Conservation (phyloP, 768 basidiomycete genomes). For the Trichaptum fuscoviolaceum region DNA sequence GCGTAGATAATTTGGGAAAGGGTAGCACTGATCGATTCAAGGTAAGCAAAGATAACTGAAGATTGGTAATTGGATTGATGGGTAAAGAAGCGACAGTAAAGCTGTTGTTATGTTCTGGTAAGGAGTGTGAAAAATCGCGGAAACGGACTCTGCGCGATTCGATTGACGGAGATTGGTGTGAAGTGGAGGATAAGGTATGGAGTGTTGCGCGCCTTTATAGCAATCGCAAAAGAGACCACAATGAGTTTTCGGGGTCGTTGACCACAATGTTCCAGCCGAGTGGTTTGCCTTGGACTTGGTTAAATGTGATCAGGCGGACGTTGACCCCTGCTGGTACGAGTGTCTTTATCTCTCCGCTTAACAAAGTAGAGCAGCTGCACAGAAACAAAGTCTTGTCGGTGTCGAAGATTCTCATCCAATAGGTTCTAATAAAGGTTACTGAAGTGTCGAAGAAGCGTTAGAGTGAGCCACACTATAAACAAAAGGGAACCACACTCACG, state of each 20-base stretch:
- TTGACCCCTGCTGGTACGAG: no score
- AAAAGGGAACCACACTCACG: neutral
- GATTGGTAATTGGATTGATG: neutral
- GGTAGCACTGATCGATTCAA: neutral
- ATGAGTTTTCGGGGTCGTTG: neutral
- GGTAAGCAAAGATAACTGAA: neutral
- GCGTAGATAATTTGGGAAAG: neutral
- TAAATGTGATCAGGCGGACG: neutral
- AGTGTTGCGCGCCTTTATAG: neutral
- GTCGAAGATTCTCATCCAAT: no score
- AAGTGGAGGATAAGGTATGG: neutral
- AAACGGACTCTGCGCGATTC: neutral
- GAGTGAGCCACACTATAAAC: neutral
- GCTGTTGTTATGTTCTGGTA: neutral
- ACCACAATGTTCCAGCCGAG: neutral
- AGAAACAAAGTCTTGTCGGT: no score
- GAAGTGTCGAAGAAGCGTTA: no score
- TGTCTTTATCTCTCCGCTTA: no score
- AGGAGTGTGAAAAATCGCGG: neutral
- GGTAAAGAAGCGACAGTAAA: no score
- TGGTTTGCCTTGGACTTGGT: neutral
- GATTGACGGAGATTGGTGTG: neutral
- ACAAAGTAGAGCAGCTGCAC: no score
- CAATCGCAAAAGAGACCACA: neutral
- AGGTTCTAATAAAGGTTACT: no score